Base-by-base conservation (phyloP, 352 stramenopile genomes). In the Plasmopara halstedii region DNA sequence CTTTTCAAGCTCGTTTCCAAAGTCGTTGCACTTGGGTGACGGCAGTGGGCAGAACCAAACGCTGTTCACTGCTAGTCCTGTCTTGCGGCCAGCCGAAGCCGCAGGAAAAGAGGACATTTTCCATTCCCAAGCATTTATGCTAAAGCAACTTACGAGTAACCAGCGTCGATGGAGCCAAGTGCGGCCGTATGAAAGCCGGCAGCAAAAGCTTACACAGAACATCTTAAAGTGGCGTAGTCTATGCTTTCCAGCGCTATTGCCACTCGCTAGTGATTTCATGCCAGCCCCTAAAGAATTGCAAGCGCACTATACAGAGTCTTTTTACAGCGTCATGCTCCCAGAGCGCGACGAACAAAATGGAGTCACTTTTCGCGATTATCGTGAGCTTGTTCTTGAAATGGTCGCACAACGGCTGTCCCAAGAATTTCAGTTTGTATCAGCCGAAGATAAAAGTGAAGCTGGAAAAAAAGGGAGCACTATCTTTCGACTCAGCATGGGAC, bases 211-310 rank as follows among this genome's bases (percentile, higher is more conserved):
- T 17, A 69, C 83, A 14, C 75, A 88, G 53, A 88, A 91, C 46
- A 83, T 95, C 11, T 83, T 97, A 10, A 98, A 98, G 56, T 99
- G 95, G 95, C 98, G 97, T 49, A 97, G 83, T 54, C 62, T 99
- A 17, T 96, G 81, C 33, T 96, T 97, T 52, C 96, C 96, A 5
- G 96, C 95, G 4, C 85, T 99, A 50, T 69, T 97, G 19, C 90
- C 90, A 17, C 69, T 97, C 10, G 93, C 87, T 9, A 97, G 83
- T 20, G 88, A 97, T 52, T 96, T 86, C 49, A 75, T 95, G 21
- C 88, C 88, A 3, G 65, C 67, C 0, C 45, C 67, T 4, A 84
- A 88, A 42, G 83, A 95, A 53, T 59, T 94, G 14, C 63, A 88
- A 56, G 67, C 69, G 10, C 76, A 88, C 53, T 95, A 93, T 51